Base-by-base conservation (phyloP, 139 green algal species). In the Klebsormidium nitens region DNA sequence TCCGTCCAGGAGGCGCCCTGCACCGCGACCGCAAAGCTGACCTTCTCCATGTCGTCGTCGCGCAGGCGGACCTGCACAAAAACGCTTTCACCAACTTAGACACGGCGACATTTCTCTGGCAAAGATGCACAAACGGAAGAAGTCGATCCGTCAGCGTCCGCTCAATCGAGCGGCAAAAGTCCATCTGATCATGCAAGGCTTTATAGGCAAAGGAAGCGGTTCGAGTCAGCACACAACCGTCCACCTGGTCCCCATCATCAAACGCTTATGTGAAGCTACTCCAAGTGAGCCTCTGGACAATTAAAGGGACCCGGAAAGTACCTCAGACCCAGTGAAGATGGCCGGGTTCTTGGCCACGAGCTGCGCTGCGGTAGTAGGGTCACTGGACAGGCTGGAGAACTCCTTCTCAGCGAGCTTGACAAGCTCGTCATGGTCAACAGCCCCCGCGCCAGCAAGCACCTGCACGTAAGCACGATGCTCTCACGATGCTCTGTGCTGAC, bases 251-350 rank as follows among this genome's bases (percentile, higher is more conserved):
- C n/a, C n/a, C n/a, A n/a, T n/a, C n/a, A n/a, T n/a, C n/a, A n/a
- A n/a, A n/a, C n/a, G n/a, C n/a, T n/a, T n/a, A n/a, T n/a, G n/a
- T n/a, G n/a, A n/a, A n/a, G n/a, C n/a, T n/a, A n/a, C n/a, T n/a
- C n/a, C n/a, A n/a, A n/a, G n/a, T n/a, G n/a, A n/a, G n/a, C n/a
- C n/a, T n/a, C n/a, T n/a, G n/a, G n/a, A n/a, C 56, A 35, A 64
- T 64, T 64, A 35, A 19, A 14, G 19, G 28, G 17, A 64, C 17
- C 40, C 60, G 19, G 44, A 52, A 52, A 17, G 48, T 5, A 85
- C 94, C 46, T 96, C 91, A 32, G 85, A 95, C 52, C 95, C 95
- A 8, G 95, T 99, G 88, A 95, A 99, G 52, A 84, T 46, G 26
- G 86, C 76, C 5, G 94, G 94, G 47, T 96, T 84, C 79, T 91